Percentiles rank a stretch among this genome's conserved stretches.
These are phyloP conservation scores for Phytophthora sojae DNA, from an alignment of 352 stramenopile species.

Conservation along the genomic window DNA sequence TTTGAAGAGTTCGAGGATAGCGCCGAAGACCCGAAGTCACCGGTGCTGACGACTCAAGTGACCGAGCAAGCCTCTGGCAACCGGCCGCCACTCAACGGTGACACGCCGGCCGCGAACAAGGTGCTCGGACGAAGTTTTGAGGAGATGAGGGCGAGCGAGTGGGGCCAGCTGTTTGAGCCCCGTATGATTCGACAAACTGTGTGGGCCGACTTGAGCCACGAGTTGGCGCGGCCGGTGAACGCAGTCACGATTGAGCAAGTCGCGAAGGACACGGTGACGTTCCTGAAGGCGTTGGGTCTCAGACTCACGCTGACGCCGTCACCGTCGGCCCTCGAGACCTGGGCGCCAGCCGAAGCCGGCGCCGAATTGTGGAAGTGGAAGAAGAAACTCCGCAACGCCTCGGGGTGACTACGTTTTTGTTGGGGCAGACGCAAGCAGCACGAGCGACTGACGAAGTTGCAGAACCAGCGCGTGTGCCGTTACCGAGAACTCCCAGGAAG, in stretches of 20 bases:
- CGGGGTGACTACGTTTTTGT: neutral
- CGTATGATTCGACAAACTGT: neutral
- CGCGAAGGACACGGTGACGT: neutral
- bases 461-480: neutral
- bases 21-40: neutral
- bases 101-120: neutral
- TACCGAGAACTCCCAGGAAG: neutral
- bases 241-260: neutral
- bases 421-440: neutral
- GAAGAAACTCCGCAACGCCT: constrained; percentile 5
- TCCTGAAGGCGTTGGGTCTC: neutral
- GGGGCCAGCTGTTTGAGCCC: too few relatives aligned
- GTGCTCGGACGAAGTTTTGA: neutral
- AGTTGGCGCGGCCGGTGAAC: neutral
- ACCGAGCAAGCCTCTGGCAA: neutral
- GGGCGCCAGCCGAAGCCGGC: neutral
- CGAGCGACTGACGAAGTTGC: neutral
- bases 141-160: neutral
- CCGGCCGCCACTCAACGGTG: neutral
- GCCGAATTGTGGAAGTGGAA: constrained; percentile 9
- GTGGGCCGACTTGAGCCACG: neutral
- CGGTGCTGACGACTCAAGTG: neutral
- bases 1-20: neutral
- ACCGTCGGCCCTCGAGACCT: neutral
- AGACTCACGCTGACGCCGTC: neutral